These are phyloP conservation scores for Funneliformis geosporum DNA, from an alignment of 192 early-diverging fungal genomes.

Conservation along the genomic window DNA sequence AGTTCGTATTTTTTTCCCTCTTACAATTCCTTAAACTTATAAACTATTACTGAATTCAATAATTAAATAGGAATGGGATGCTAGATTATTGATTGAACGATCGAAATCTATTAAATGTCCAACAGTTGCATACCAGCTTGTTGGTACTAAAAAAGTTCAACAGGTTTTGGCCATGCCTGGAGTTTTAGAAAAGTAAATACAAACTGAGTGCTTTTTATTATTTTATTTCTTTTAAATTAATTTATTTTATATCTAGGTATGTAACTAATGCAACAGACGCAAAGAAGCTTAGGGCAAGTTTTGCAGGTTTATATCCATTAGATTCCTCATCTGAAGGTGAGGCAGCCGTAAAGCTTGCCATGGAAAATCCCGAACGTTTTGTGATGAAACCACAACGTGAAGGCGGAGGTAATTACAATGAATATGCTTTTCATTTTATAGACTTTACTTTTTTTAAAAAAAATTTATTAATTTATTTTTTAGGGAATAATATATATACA, in stretches of 20 bases:
- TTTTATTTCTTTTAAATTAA: conserved; percentile 11
- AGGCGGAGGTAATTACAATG: conserved; percentile 71
- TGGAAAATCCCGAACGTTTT: conserved; percentile 65
- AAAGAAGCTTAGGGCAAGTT: conserved; percentile 63
- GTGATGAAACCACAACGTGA: conserved; percentile 98
- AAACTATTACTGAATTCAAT: not conserved
- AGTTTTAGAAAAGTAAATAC: conserved; percentile 74
- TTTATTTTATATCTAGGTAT: conserved; percentile 38
- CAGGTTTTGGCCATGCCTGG: conserved; percentile 85
- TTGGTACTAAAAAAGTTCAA: conserved; percentile 96
- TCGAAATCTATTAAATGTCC: conserved; percentile 88
- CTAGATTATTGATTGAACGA: conserved; percentile 78
- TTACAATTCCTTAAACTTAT: too few species aligned
- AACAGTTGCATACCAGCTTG: conserved; percentile 85
- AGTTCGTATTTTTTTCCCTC: conserved; percentile 37
- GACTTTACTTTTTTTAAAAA: not conserved
- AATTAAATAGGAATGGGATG: conserved; percentile 81
- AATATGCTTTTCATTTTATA: not conserved
- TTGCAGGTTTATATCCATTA: conserved; percentile 90
- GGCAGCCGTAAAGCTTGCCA: conserved; percentile 64
- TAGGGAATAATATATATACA: conserved; percentile 88
- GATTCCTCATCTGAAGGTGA: conserved; percentile 68
- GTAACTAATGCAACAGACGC: conserved; percentile 48
- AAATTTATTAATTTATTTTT: not conserved
- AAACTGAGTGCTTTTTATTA: not conserved